A percentile compares a stretch with the other conserved stretches of the same genome.
Evolutionary conservation across 2,329 filamentous ascomycete genomes (phyloP).

Genomic region (Phialocephala subalpina): DNA sequence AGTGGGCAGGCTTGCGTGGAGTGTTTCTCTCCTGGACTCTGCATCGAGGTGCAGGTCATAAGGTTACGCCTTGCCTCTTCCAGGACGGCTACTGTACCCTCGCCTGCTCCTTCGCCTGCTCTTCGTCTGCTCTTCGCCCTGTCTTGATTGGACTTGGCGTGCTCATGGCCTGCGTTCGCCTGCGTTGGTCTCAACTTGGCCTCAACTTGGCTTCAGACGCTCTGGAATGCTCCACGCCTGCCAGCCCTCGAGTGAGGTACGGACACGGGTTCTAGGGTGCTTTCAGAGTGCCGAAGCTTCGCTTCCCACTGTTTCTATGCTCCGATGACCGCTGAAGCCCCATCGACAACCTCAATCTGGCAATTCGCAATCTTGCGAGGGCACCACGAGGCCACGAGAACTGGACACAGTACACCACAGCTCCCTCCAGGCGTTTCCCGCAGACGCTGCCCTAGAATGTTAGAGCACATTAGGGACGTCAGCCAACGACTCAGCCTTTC

Average conservation of each 20-base stretch:
- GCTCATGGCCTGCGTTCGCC: not conserved
- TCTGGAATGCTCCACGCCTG: conserved; percentile 18
- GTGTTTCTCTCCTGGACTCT: not conserved
- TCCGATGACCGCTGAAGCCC: conserved; percentile 10
- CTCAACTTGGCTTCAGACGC: not conserved
- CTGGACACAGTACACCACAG: conserved; percentile 3
- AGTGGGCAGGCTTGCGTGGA: not conserved
- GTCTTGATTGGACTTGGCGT: conserved; percentile 1
- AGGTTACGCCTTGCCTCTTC: conserved; percentile 13
- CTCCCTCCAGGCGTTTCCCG: not conserved
- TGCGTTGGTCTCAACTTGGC: not conserved
- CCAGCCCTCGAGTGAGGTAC: not conserved
- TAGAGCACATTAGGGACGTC: not conserved
- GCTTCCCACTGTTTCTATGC: not conserved
- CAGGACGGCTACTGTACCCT: not conserved
- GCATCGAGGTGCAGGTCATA: conserved; percentile 13
- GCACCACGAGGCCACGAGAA: conserved; percentile 25
- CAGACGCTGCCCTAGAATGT: not conserved
- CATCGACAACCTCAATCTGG: conserved; percentile 11
- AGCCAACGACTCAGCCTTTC: conserved; percentile 25
- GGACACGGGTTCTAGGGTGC: not conserved
- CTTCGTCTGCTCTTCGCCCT: too few relatives aligned
- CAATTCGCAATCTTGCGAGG: conserved; percentile 25
- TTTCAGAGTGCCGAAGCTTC: not conserved
- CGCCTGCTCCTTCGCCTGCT: too few relatives aligned